Percentiles rank a stretch among this genome's conserved stretches.
These are phyloP conservation scores for Phialophora expanda DNA, from an alignment of 2,329 filamentous ascomycete genomes.

Conservation along the genomic window DNA sequence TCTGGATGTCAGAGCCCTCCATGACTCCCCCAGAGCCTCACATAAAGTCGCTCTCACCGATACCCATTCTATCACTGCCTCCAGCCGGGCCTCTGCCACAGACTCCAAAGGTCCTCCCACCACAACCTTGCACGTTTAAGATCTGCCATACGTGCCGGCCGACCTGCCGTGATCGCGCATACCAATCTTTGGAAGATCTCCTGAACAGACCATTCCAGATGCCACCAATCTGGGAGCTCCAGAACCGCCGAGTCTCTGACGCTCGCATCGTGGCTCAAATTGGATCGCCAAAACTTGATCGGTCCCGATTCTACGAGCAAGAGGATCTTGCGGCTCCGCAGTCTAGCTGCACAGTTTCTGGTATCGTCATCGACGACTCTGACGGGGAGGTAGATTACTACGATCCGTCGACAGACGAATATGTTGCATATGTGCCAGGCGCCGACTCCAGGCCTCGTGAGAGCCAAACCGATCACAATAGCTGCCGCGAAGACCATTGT, in stretches of 20 bases:
- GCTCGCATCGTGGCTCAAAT: slow-evolving; percentile 39
- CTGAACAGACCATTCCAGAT: slow-evolving; percentile 46
- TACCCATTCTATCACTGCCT: neutral
- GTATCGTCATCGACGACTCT: neutral
- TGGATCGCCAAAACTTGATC: neutral
- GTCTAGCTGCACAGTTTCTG: slow-evolving; percentile 19
- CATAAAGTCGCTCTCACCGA: neutral
- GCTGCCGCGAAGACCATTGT: neutral
- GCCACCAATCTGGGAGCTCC: slow-evolving; percentile 43
- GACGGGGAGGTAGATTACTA: slow-evolving; percentile 7
- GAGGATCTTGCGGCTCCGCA: slow-evolving; percentile 6
- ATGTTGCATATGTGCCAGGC: slow-evolving; percentile 3
- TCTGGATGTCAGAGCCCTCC: slow-evolving; percentile 32
- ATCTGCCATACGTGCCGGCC: slow-evolving; percentile 59
- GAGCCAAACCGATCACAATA: neutral
- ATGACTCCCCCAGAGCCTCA: slow-evolving; percentile 18
- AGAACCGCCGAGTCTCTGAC: slow-evolving; percentile 42
- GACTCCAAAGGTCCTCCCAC: neutral
- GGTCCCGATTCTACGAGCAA: slow-evolving; percentile 21
- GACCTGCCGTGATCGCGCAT: slow-evolving; percentile 48
- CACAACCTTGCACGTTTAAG: slow-evolving; percentile 50
- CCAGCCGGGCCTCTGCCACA: neutral
- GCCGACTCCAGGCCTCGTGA: neutral
- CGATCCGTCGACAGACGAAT: neutral
- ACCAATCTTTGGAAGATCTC: slow-evolving; percentile 43